A percentile compares a stretch with the other conserved stretches of the same genome.
phyloP scores from a whole-genome alignment of 148 eudicot genomes.

The Camellia lanceoleosa region DNA sequence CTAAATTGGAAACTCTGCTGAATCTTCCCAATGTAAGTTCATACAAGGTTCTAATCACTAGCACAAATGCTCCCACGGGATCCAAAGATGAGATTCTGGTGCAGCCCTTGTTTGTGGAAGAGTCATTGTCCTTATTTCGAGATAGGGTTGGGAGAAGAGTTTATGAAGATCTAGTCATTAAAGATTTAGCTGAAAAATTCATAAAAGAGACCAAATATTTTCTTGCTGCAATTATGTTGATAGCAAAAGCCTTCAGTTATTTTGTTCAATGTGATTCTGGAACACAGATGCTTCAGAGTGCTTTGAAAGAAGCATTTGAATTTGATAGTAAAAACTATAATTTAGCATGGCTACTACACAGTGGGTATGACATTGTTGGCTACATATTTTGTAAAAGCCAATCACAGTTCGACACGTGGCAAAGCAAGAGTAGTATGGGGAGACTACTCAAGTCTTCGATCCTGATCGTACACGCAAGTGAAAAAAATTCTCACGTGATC shows the following conservation, averaged over 20 bases:
- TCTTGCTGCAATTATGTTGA: slow-evolving; percentile 16
- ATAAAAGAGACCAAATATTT: background rate
- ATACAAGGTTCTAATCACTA: background rate
- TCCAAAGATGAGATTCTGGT: background rate
- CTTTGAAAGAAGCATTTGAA: slow-evolving; percentile 5
- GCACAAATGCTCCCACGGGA: background rate
- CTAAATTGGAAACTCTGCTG: background rate
- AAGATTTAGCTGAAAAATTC: slow-evolving; percentile 2
- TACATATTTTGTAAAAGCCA: too few relatives aligned
- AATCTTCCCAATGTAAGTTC: background rate
- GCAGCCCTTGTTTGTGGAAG: slow-evolving; percentile 1
- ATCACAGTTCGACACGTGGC: too few relatives aligned
- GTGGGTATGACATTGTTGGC: slow-evolving; percentile 18
- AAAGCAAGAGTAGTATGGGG: too few relatives aligned
- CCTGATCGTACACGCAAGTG: too few relatives aligned
- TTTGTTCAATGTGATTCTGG: background rate
- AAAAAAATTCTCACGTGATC: too few relatives aligned
- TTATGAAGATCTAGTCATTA: background rate
- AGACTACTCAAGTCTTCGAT: too few relatives aligned
- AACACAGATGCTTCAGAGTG: background rate
- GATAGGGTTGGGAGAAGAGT: background rate
- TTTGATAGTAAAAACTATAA: background rate
- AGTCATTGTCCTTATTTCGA: background rate
- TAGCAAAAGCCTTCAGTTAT: slow-evolving; percentile 21
- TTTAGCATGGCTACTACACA: slow-evolving; percentile 1